Evolutionary conservation across 1,284 basidiomycete genomes (phyloP).

Genomic region (Tilletiaria anomala): DNA sequence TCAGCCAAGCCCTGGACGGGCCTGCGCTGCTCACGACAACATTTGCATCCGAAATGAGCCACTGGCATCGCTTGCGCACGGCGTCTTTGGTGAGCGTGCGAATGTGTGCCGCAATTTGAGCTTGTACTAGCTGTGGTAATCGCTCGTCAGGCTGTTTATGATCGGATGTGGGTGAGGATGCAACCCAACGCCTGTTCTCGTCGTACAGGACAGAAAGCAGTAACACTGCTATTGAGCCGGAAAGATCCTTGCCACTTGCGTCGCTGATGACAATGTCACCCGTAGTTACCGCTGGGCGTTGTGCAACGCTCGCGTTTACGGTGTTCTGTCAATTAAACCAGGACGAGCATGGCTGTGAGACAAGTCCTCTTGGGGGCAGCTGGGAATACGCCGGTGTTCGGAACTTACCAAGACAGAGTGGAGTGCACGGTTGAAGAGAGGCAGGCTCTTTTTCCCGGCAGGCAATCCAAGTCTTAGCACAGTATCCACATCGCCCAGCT

Average conservation of each 20-base stretch:
- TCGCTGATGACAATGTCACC: not conserved
- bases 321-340: not conserved
- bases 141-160: too few relatives aligned
- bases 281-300: not conserved
- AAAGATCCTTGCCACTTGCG: too few relatives aligned
- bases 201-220: not conserved
- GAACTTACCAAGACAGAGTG: too few relatives aligned
- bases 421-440: too few relatives aligned
- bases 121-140: too few relatives aligned
- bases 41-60: not conserved
- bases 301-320: not conserved
- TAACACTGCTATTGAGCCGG: too few relatives aligned
- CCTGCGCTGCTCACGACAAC: not conserved
- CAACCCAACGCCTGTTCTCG: not conserved
- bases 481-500: too few relatives aligned
- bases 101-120: too few relatives aligned
- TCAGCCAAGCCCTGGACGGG: not conserved
- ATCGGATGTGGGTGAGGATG: not conserved
- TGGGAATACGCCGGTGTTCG: too few relatives aligned
- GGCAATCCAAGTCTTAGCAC: too few relatives aligned
- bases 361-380: too few relatives aligned
- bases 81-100: not conserved
- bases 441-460: too few relatives aligned
- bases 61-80: not conserved
- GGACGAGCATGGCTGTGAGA: not conserved